phyloP scores from a whole-genome alignment of 768 basidiomycete genomes.

The Tylopilus plumbeoviolaceoides region DNA sequence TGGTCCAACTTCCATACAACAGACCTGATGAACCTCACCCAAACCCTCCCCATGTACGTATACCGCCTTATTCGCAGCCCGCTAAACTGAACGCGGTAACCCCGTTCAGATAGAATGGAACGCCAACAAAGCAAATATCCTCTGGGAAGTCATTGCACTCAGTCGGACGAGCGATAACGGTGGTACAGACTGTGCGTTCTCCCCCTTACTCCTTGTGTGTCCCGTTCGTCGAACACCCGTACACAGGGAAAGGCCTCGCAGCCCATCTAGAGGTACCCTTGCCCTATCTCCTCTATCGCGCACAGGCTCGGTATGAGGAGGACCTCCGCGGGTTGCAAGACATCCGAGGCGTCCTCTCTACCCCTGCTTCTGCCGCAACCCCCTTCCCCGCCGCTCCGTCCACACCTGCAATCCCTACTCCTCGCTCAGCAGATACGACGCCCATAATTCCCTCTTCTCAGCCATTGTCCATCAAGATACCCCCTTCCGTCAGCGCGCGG shows the following conservation, averaged over 20 bases:
- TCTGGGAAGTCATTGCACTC: slow-evolving; percentile 85
- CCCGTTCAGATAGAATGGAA: slow-evolving; percentile 75
- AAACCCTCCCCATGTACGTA: slow-evolving; percentile 70
- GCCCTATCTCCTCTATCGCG: slow-evolving; percentile 81
- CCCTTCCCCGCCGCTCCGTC: slow-evolving; percentile 20
- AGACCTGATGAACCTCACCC: slow-evolving; percentile 63
- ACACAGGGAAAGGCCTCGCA: slow-evolving; percentile 77
- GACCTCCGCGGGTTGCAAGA: slow-evolving; percentile 77
- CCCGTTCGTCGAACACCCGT: background rate
- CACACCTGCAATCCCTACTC: slow-evolving; percentile 6
- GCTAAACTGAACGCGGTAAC: slow-evolving; percentile 10
- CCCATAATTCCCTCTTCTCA: slow-evolving; percentile 11
- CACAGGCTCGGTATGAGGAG: slow-evolving; percentile 80
- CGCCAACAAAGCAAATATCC: slow-evolving; percentile 73
- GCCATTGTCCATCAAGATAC: slow-evolving; percentile 27
- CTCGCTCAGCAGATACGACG: slow-evolving; percentile 14
- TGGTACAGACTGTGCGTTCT: slow-evolving; percentile 71
- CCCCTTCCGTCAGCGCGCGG: slow-evolving; percentile 13
- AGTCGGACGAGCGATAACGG: slow-evolving; percentile 69
- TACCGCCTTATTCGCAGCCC: background rate
- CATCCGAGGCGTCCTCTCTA: slow-evolving; percentile 54
- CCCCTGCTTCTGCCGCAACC: slow-evolving; percentile 37
- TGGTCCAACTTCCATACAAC: slow-evolving; percentile 76
- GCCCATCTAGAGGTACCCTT: slow-evolving; percentile 76
- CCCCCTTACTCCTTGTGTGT: background rate